Percentiles rank a stretch among this genome's conserved stretches.
These are phyloP conservation scores for Leccinum uliginosum DNA, from an alignment of 768 basidiomycete genomes.

Conservation along the genomic window DNA sequence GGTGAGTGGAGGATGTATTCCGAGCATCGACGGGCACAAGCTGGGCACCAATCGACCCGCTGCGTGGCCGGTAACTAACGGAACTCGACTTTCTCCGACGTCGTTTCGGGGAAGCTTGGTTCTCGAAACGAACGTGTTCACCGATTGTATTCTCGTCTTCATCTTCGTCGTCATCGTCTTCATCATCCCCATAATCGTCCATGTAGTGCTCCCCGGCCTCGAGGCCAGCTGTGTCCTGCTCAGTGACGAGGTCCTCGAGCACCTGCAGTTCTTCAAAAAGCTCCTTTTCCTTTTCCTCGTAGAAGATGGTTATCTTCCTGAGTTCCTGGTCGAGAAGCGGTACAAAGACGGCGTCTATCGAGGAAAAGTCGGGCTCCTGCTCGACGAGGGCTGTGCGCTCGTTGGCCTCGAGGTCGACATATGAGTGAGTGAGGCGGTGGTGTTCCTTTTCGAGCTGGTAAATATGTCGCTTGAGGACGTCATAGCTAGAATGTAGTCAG, in stretches of 20 bases:
- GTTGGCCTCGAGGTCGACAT: no score
- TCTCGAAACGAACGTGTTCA: slow-evolving; percentile 28
- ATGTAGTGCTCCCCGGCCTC: no score
- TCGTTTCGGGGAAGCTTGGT: slow-evolving; percentile 23
- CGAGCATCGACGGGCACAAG: slow-evolving; percentile 1
- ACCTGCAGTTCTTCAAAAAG: no score
- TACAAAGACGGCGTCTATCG: no score
- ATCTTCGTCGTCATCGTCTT: slow-evolving; percentile 49
- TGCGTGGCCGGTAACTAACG: slow-evolving; percentile 22
- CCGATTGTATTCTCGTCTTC: slow-evolving; percentile 36
- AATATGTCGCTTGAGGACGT: slow-evolving; percentile 76
- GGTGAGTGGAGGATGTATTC: slow-evolving; percentile 6
- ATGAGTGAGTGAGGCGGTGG: slow-evolving; percentile 9
- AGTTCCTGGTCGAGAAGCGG: no score
- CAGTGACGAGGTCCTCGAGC: no score
- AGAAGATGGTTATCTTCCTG: no score
- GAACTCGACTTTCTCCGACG: slow-evolving; percentile 36
- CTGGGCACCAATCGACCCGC: slow-evolving; percentile 12
- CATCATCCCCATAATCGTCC: slow-evolving; percentile 46
- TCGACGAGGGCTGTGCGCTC: no score
- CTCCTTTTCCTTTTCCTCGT: no score
- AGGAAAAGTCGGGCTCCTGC: no score
- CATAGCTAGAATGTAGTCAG: slow-evolving; percentile 55
- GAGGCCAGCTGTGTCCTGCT: no score
- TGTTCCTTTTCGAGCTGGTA: slow-evolving; percentile 84